A percentile compares a stretch with the other conserved stretches of the same genome.
These are phyloP conservation scores for Gyrodon lividus DNA, from an alignment of 768 basidiomycete species.

Conservation along the genomic window DNA sequence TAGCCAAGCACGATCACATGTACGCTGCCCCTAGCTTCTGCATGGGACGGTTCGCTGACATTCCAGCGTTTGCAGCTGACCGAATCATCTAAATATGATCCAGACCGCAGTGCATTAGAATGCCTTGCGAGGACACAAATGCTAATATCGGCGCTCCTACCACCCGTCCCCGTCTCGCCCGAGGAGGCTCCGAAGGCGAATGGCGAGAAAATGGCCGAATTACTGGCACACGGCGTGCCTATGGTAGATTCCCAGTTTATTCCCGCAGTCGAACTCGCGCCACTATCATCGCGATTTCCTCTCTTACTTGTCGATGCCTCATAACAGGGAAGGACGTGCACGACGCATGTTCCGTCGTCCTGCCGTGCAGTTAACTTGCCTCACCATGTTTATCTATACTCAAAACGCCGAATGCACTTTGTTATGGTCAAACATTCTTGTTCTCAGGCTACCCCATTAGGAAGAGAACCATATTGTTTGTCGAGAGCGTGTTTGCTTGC, in stretches of 20 bases:
- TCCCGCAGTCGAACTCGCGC: constrained; percentile 61
- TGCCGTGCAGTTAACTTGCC: constrained; percentile 16
- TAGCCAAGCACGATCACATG: constrained; percentile 24
- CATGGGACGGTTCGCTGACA: constrained; percentile 1
- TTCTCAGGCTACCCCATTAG: constrained; percentile 6
- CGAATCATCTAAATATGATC: constrained; percentile 13
- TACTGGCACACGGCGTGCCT: constrained; percentile 56
- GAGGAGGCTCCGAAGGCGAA: constrained; percentile 23
- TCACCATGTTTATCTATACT: constrained; percentile 31
- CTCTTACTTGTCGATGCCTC: constrained; percentile 58
- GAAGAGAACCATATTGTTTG: constrained; percentile 9
- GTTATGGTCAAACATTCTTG: constrained; percentile 14
- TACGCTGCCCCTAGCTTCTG: constrained; percentile 16
- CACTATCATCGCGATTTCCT: constrained; percentile 73
- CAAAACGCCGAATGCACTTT: constrained; percentile 19
- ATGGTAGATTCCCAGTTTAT: constrained; percentile 52
- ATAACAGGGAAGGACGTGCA: constrained; percentile 20
- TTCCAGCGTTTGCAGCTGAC: constrained; percentile 13
- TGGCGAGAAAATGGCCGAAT: constrained; percentile 38
- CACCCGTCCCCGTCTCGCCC: constrained; percentile 27
- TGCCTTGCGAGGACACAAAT: constrained; percentile 58
- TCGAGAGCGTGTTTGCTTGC: not conserved
- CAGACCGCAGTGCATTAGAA: constrained; percentile 36
- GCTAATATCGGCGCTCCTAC: constrained; percentile 59
- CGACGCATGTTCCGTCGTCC: constrained; percentile 13